Percentiles rank a stretch among this genome's conserved stretches.
Conservation (phyloP, 1,284 basidiomycete species). For the Ustilago nuda region DNA sequence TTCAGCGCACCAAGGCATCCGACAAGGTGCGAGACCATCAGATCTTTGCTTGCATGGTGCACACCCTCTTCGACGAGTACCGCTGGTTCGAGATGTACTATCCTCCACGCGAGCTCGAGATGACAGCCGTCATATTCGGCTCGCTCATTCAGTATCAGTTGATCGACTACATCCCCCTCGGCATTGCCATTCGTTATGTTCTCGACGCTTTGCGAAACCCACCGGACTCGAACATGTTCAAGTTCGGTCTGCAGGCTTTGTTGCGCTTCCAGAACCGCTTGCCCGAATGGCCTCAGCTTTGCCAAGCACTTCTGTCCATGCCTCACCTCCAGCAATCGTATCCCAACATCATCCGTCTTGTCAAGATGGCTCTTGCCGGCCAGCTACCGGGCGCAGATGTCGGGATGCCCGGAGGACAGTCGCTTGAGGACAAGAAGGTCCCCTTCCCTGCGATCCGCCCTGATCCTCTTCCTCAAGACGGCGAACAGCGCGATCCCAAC, state of each 20-base stretch:
- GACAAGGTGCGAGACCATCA: conserved; percentile 88
- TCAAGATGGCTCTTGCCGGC: conserved; percentile 56
- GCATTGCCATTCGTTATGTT: conserved; percentile 96
- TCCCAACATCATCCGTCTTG: conserved; percentile 77
- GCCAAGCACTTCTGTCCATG: conserved; percentile 87
- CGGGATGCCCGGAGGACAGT: conserved; percentile 36
- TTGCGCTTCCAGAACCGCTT: conserved; percentile 87
- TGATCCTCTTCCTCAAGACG: conserved; percentile 68
- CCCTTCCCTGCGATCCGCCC: conserved; percentile 71
- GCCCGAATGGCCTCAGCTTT: conserved; percentile 92
- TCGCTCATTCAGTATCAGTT: conserved; percentile 94
- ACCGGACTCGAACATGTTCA: conserved; percentile 91
- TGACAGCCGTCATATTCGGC: conserved; percentile 97
- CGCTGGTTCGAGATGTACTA: conserved; percentile 96
- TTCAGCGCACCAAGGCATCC: conserved; percentile 87
- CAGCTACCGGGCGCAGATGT: conserved; percentile 34
- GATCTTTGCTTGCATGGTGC: conserved; percentile 97
- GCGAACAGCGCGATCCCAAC: conserved; percentile 74
- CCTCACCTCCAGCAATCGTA: conserved; percentile 87
- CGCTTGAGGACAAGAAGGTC: conserved; percentile 65
- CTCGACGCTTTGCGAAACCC: conserved; percentile 83
- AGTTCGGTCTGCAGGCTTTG: conserved; percentile 93
- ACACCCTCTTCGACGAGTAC: conserved; percentile 99
- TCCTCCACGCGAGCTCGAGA: conserved; percentile 90
- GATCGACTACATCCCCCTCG: conserved; percentile 93